These are phyloP conservation scores for Flaveria brownii DNA, from an alignment of 129 eudicot species.

Conservation along the genomic window DNA sequence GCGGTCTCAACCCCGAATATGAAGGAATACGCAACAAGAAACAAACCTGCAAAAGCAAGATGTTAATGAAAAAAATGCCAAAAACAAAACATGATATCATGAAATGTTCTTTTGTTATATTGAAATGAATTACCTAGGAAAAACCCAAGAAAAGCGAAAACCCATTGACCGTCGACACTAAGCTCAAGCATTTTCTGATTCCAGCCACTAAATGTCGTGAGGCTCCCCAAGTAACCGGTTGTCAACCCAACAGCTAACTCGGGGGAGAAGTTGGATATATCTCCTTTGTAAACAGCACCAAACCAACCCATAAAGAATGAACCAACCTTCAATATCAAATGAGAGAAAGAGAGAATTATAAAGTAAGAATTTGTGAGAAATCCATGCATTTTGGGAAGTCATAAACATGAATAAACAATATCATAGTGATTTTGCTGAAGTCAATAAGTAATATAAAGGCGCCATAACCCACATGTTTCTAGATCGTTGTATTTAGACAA, in stretches of 20 bases:
- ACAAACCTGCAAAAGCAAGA: slow-evolving; percentile 51
- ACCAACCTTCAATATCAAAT: slow-evolving; percentile 54
- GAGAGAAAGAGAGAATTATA: slow-evolving; percentile 4
- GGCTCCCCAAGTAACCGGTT: slow-evolving; percentile 90
- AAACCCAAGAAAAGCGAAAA: slow-evolving; percentile 64
- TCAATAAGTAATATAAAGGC: neutral
- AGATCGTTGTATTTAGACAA: neutral
- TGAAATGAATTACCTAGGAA: slow-evolving; percentile 47
- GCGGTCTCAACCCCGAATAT: slow-evolving; percentile 75
- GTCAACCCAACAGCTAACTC: slow-evolving; percentile 80
- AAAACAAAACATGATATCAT: neutral
- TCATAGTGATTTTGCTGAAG: neutral
- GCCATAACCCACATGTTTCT: slow-evolving; percentile 2
- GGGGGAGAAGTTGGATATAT: slow-evolving; percentile 62
- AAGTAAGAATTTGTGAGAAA: neutral
- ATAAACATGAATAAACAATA: neutral
- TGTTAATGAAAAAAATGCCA: slow-evolving; percentile 5
- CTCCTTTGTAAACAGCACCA: slow-evolving; percentile 72
- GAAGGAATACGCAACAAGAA: slow-evolving; percentile 70
- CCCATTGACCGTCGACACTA: slow-evolving; percentile 72
- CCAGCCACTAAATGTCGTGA: slow-evolving; percentile 98
- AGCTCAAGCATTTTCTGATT: slow-evolving; percentile 95
- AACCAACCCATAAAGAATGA: slow-evolving; percentile 98
- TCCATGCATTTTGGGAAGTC: slow-evolving; percentile 1
- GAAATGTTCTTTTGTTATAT: neutral